These are phyloP conservation scores for Casuarina cunninghamiana DNA, from an alignment of 306 rosid species.

Conservation along the genomic window DNA sequence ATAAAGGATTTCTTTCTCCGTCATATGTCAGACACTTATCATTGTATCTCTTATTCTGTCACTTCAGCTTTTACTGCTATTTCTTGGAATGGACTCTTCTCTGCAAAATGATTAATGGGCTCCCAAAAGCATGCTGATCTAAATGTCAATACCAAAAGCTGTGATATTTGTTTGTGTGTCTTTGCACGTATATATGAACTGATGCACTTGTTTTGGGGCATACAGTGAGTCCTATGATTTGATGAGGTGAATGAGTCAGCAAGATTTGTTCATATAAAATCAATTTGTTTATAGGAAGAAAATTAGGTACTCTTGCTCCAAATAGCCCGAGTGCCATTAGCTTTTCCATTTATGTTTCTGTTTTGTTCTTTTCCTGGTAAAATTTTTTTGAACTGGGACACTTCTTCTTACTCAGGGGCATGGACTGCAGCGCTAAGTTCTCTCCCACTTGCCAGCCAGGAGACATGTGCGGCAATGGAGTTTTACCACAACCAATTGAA, in stretches of 20 bases:
- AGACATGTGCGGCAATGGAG: constrained; percentile 78
- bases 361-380: not conserved
- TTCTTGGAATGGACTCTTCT: not conserved
- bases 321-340: not conserved
- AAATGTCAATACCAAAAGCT: not conserved
- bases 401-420: constrained; percentile 50
- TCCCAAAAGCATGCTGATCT: not conserved
- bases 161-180: not conserved
- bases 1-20: constrained; percentile 16
- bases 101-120: not conserved
- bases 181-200: not conserved
- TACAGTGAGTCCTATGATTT: not conserved
- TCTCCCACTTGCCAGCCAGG: constrained; percentile 85
- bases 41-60: not conserved
- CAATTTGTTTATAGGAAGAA: not conserved
- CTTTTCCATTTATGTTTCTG: not conserved
- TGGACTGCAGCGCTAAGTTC: constrained; percentile 65
- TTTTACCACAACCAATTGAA: constrained; percentile 81
- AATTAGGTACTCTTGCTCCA: not conserved
- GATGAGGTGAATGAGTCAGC: not conserved
- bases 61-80: not conserved
- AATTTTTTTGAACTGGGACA: not conserved
- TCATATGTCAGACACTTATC: constrained; percentile 6
- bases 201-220: not conserved
- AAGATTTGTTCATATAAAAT: not conserved